A percentile compares a stretch with the other conserved stretches of the same genome.
Conservation (phyloP, 306 rosid genomes). For the Cyamopsis tetragonoloba region DNA sequence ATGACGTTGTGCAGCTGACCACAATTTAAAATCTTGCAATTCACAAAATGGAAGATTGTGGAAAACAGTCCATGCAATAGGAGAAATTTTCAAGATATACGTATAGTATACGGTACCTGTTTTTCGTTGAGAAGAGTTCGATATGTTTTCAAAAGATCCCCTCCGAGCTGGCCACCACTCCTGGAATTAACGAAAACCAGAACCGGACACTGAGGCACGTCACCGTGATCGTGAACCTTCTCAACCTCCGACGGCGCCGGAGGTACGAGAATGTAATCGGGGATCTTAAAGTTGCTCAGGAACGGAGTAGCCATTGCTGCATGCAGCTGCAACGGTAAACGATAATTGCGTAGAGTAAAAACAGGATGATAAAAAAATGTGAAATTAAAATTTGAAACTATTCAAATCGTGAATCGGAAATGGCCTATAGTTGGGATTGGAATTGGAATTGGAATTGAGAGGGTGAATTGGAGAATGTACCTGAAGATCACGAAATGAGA, state of each 20-base stretch:
- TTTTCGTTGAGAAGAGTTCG: constrained; percentile 50
- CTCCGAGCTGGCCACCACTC: constrained; percentile 99
- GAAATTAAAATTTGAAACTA: too few relatives aligned
- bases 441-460: neutral
- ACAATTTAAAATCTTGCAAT: too few relatives aligned
- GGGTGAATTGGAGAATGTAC: too few relatives aligned
- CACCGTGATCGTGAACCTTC: constrained; percentile 4
- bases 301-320: constrained; percentile 40
- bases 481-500: too few relatives aligned
- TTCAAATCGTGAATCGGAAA: too few relatives aligned
- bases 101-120: too few relatives aligned
- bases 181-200: constrained; percentile 77
- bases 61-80: neutral
- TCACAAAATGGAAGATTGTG: neutral
- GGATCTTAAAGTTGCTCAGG: constrained; percentile 57
- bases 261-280: constrained; percentile 56
- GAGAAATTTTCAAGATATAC: neutral
- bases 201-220: constrained; percentile 63
- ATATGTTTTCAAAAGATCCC: constrained; percentile 60
- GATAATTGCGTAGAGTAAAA: too few relatives aligned
- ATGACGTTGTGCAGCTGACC: too few relatives aligned
- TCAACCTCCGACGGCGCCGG: constrained; percentile 41
- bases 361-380: neutral
- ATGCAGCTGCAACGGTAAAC: constrained; percentile 39
- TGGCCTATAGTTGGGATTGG: neutral